Base-by-base conservation (phyloP, 2,329 filamentous ascomycete species). In the Metarhizium guizhouense region DNA sequence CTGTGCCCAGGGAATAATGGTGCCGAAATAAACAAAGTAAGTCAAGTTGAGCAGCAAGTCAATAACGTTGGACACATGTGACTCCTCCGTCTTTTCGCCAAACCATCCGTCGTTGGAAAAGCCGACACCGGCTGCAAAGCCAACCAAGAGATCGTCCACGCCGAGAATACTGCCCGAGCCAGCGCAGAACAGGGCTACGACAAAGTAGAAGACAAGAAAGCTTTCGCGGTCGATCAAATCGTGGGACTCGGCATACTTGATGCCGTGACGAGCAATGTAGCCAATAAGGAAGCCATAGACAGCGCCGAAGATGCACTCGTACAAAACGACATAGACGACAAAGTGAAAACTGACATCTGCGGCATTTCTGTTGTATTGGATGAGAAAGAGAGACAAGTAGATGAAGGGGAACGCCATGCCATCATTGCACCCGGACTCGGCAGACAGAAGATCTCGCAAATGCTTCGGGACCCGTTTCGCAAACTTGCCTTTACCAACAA, bases 51-150 rank as follows among this genome's bases (percentile, higher is more conserved):
- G 85, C 58, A 99, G 77, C 69, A 99, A 73, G 77, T 99, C 94
- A 67, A 99, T 99, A 68, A 99, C 94, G 83, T 99, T 97, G 70
- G 93, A 97, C 10, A 99, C 94, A 69, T 97, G 94, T 0, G 94
- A 93, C 71, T 99, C 94, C 68, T 99, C 94, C 0, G 94, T 99
- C 78, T 96, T 96, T 67, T 96, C 89, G 16, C 89, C 88, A 65
- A 99, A 99, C 94, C 94, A 99, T 61, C 94, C 94, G 67, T 99
- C 94, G 70, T 99, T 99, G 63, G 92, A 96, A 76, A 99, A 99
- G 54, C 94, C 94, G n/a, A 99, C 94, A 56, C 94, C 94, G 55
- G 89, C 90, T 14, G 93, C 86, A 66, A 99, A 99, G 43, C 94
- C 94, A 43, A 99, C 90, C 3, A 99, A 82, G 52, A 99, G 75